phyloP scores from a whole-genome alignment of 305 asterid genomes.

The Fraxinus latifolia region DNA sequence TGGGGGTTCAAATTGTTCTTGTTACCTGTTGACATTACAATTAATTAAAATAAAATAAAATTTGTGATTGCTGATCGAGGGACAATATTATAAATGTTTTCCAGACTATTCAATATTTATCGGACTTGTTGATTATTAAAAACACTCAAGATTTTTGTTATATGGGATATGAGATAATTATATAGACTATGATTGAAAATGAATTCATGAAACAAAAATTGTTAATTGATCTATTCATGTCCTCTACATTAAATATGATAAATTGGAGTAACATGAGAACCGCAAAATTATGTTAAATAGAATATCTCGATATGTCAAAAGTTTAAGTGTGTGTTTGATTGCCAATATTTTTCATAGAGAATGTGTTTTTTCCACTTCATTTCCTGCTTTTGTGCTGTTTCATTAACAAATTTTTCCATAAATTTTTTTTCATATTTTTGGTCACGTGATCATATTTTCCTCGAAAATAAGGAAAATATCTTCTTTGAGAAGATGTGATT shows the following conservation, averaged over 20 bases:
- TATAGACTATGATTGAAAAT: neutral
- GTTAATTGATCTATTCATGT: neutral
- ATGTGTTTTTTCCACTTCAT: too few relatives aligned
- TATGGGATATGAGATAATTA: neutral
- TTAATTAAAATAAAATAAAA: neutral
- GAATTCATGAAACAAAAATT: neutral
- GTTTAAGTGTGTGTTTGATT: neutral
- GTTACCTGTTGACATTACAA: neutral
- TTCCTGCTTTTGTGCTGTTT: too few relatives aligned
- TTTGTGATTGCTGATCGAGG: neutral
- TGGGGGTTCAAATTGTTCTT: neutral
- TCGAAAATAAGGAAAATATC: neutral
- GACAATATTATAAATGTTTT: neutral
- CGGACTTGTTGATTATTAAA: neutral
- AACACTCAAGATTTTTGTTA: neutral
- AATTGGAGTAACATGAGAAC: neutral
- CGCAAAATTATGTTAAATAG: neutral
- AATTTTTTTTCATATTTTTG: too few relatives aligned
- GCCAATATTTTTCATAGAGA: neutral
- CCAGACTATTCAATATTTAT: neutral
- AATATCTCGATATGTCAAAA: neutral
- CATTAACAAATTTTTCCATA: too few relatives aligned
- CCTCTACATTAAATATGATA: neutral
- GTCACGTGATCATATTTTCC: too few relatives aligned
- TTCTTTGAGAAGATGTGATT: neutral